These are phyloP conservation scores for Spongiforma sp. DNA, from an alignment of 1,284 basidiomycete species.

Conservation along the genomic window DNA sequence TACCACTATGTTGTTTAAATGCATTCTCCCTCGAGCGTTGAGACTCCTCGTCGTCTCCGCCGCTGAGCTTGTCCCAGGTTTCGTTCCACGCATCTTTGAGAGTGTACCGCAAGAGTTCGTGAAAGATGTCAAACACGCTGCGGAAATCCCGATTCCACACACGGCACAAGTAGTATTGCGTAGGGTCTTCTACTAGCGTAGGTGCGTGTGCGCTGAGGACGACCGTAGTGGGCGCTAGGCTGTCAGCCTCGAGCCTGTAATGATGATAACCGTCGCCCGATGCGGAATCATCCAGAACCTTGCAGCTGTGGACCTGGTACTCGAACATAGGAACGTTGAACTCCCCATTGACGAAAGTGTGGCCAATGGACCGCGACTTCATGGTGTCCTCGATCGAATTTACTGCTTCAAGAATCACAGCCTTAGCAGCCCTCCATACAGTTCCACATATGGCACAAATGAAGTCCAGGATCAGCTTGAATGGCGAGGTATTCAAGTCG, in stretches of 20 bases:
- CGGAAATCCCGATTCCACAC: conserved; percentile 19
- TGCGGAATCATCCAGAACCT: not conserved
- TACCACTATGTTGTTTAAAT: conserved; percentile 1
- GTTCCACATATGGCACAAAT: conserved; percentile 16
- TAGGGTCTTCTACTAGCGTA: conserved; percentile 9
- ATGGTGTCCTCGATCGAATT: conserved; percentile 11
- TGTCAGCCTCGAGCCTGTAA: conserved; percentile 17
- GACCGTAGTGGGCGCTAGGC: conserved; percentile 17
- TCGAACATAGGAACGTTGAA: conserved; percentile 30
- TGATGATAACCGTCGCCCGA: not conserved
- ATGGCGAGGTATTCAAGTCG: conserved; percentile 2
- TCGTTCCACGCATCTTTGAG: conserved; percentile 6
- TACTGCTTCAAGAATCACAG: not conserved
- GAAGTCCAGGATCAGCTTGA: conserved; percentile 24
- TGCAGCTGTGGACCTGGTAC: conserved; percentile 21
- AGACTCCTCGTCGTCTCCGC: not conserved
- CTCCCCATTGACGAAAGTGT: conserved; percentile 29
- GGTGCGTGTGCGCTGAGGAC: conserved; percentile 3
- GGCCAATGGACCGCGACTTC: conserved; percentile 18
- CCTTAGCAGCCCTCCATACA: conserved; percentile 6
- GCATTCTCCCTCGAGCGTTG: not conserved
- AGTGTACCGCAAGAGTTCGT: conserved; percentile 24
- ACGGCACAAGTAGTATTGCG: conserved; percentile 26
- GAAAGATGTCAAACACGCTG: conserved; percentile 23
- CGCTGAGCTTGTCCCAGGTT: not conserved